Base-by-base conservation (phyloP, 108 stramenopile species). In the Asterionellopsis glacialis region DNA sequence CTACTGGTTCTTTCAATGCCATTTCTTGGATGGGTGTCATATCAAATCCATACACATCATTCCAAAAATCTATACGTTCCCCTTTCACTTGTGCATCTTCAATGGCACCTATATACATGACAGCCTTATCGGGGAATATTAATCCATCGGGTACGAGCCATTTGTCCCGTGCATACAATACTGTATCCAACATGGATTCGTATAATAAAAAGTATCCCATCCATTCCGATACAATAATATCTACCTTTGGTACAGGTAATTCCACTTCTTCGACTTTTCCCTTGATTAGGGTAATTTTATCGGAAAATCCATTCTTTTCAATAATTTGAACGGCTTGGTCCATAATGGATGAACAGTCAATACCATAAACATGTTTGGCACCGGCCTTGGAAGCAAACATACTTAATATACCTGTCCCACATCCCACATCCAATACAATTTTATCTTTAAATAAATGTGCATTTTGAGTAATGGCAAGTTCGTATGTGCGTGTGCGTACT, bases 131-230 rank as follows among this genome's bases (percentile, higher is more conserved):
- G 7, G 97, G 98, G 50, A 97, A 91, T 43, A 97, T 76, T 9
- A 95, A 42, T 13, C 96, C 96, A 63, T 85, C 78, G 51, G 79
- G 62, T 14, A 76, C 79, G 41, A 94, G 69, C 86, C 82, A 94
- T 55, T 90, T 95, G 73, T 97, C 94, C 0, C 92, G 64, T 6
- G 95, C 95, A 70, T 66, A 92, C 41, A 98, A 67, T 1, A 98
- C 96, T 10, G 95, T 96, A 59, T 95, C 93, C 27, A 98, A 74
- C 98, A 98, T 98, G 49, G 89, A 91, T 74, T 98, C 98, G 72
- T 99, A 98, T 16, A 98, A 61, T 41, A 98, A 67, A 60, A 95
- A 96, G 77, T 98, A 98, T 33, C 98, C 98, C 95, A 99, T 99
- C 97, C 97, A 98, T 78, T 99, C 98, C 26, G 91, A 93, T 7